phyloP scores from a whole-genome alignment of 179 eudicot species.

The Beta corolliflora region DNA sequence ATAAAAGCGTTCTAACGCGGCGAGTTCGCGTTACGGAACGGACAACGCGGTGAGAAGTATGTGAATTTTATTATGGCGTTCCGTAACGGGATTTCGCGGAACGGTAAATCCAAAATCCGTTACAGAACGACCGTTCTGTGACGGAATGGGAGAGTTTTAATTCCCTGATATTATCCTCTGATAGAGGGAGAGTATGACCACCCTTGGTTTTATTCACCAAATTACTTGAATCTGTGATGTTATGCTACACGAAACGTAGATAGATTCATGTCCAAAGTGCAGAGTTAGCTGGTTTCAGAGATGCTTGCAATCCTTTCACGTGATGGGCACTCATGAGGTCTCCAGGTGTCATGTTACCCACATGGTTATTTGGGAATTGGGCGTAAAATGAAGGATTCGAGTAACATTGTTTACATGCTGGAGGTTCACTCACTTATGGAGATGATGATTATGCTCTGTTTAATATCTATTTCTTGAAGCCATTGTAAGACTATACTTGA shows the following conservation, averaged over 20 bases:
- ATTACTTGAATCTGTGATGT: not conserved
- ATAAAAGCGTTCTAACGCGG: too few relatives aligned
- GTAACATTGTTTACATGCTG: not conserved
- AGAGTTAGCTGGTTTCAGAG: not conserved
- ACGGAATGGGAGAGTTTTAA: too few relatives aligned
- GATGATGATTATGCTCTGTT: not conserved
- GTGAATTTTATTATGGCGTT: too few relatives aligned
- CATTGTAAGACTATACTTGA: not conserved
- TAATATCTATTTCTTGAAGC: not conserved
- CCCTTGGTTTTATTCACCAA: not conserved
- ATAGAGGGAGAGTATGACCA: not conserved
- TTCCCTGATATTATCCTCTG: not conserved
- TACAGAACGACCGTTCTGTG: too few relatives aligned
- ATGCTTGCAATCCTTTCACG: not conserved
- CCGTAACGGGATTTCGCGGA: too few relatives aligned
- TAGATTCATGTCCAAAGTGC: not conserved
- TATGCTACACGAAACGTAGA: not conserved
- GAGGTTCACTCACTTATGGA: not conserved
- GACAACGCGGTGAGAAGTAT: too few relatives aligned
- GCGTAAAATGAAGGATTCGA: not conserved
- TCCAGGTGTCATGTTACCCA: not conserved
- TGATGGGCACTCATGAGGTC: not conserved
- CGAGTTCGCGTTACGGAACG: too few relatives aligned
- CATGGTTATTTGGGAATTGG: not conserved
- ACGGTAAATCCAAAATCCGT: too few relatives aligned